These are phyloP conservation scores for Pestalotiopsis sp. DNA, from an alignment of 2,329 filamentous ascomycete genomes.

Conservation along the genomic window DNA sequence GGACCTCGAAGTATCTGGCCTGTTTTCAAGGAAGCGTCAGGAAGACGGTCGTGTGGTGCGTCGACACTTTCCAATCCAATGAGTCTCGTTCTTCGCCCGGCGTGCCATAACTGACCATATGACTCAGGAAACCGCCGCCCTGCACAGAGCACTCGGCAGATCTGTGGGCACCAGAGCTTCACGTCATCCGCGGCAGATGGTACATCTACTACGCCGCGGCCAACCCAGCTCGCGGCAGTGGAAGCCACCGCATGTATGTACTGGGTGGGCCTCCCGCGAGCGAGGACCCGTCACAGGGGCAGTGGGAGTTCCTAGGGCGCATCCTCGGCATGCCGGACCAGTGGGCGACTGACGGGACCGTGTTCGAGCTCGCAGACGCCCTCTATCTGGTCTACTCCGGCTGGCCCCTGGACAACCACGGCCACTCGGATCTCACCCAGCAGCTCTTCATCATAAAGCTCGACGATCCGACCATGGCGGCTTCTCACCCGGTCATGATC, in stretches of 20 bases:
- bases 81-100: background rate
- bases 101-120: constrained; percentile 2
- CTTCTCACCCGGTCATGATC: constrained; percentile 22
- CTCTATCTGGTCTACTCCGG: constrained; percentile 34
- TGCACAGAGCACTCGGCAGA: constrained; percentile 30
- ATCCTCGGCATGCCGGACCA: constrained; percentile 29
- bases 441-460: constrained; percentile 30
- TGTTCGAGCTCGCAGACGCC: constrained; percentile 26
- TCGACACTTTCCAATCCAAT: background rate
- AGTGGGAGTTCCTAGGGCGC: constrained; percentile 33
- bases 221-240: constrained; percentile 26
- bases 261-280: constrained; percentile 27
- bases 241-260: constrained; percentile 34
- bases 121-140: constrained; percentile 28
- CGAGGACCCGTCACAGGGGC: constrained; percentile 27
- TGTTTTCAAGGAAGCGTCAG: constrained; percentile 26
- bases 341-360: constrained; percentile 35
- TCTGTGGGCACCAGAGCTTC: constrained; percentile 34
- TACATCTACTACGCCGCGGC: constrained; percentile 35
- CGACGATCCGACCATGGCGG: constrained; percentile 23
- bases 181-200: constrained; percentile 31
- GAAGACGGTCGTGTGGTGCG: constrained; percentile 32
- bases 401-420: constrained; percentile 27
- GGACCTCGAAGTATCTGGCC: constrained; percentile 27
- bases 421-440: constrained; percentile 26